Percentiles rank a stretch among this genome's conserved stretches.
phyloP scores from a whole-genome alignment of 2,329 filamentous ascomycete genomes.

The Phyllosticta citribraziliensis region DNA sequence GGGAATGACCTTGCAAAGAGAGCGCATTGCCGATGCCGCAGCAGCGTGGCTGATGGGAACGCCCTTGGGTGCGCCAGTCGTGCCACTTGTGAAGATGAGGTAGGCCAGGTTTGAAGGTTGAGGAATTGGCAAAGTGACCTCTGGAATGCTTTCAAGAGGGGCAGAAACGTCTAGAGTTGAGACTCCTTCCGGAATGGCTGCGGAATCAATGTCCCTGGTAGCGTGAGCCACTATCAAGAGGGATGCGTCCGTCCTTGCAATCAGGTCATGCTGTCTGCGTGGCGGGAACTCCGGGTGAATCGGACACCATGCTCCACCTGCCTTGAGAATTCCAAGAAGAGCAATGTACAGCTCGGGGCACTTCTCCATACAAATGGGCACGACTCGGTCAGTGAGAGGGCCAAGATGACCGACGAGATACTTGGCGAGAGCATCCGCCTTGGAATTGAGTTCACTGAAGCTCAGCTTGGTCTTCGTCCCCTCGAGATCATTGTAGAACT shows the following conservation, averaged over 20 bases:
- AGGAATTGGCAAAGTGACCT: neutral
- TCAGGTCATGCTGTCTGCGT: conserved; percentile 25
- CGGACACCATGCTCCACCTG: conserved; percentile 33
- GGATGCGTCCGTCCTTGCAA: conserved; percentile 19
- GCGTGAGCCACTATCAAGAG: conserved; percentile 1
- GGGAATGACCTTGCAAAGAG: conserved; percentile 23
- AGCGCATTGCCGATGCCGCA: conserved; percentile 14
- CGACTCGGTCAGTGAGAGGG: conserved; percentile 17
- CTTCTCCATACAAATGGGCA: conserved; percentile 29
- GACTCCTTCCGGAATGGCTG: neutral
- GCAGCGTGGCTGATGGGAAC: conserved; percentile 13
- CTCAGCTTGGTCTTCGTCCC: conserved; percentile 12
- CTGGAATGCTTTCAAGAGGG: neutral
- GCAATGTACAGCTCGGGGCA: conserved; percentile 29
- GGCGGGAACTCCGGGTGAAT: conserved; percentile 26
- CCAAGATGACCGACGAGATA: conserved; percentile 20
- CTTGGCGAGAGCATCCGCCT: conserved; percentile 24
- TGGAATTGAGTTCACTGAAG: conserved; percentile 27
- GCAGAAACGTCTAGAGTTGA: conserved; percentile 28
- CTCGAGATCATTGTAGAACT: conserved; percentile 1
- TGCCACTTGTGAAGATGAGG: conserved; percentile 9
- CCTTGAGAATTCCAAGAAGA: conserved; percentile 34
- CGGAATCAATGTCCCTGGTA: neutral
- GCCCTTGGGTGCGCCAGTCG: conserved; percentile 9
- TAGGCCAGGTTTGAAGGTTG: conserved; percentile 30